phyloP scores from a whole-genome alignment of 1,284 basidiomycete species.

The Fomitopsis pinicola region DNA sequence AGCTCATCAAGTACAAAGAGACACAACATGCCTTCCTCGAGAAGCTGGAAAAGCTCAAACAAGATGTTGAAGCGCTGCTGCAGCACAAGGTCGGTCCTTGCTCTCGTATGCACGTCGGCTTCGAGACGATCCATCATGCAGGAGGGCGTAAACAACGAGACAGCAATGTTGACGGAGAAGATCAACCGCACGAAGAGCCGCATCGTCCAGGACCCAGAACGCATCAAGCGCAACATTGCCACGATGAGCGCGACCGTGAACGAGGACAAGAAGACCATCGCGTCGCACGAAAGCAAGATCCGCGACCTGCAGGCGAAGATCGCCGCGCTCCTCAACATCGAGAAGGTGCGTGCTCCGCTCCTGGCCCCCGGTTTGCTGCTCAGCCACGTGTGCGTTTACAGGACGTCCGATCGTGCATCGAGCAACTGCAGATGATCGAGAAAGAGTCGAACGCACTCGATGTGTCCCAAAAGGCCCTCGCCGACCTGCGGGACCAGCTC shows the following conservation, averaged over 20 bases:
- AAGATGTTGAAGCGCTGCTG: conserved; percentile 55
- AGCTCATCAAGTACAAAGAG: conserved; percentile 64
- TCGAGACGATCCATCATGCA: conserved; percentile 18
- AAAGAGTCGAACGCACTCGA: conserved; percentile 64
- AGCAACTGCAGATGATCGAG: conserved; percentile 69
- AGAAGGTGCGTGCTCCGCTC: conserved; percentile 49
- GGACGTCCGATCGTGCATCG: conserved; percentile 66
- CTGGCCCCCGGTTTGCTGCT: neutral
- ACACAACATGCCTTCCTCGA: conserved; percentile 54
- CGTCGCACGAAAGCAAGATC: conserved; percentile 62
- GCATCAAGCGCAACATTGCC: conserved; percentile 75
- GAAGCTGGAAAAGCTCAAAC: conserved; percentile 64
- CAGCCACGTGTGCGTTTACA: conserved; percentile 21
- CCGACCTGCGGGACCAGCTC: conserved; percentile 58
- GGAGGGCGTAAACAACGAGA: conserved; percentile 58
- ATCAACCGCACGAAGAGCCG: conserved; percentile 61
- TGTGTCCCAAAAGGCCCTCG: conserved; percentile 56
- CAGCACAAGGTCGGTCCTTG: conserved; percentile 39
- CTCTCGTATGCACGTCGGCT: neutral
- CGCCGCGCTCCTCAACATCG: conserved; percentile 64
- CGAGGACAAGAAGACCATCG: conserved; percentile 59
- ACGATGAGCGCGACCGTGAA: conserved; percentile 61
- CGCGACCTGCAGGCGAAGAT: conserved; percentile 76
- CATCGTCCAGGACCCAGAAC: conserved; percentile 84
- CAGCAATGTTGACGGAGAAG: conserved; percentile 51